These are phyloP conservation scores for Aspergillus coremiiformis DNA, from an alignment of 495 filamentous ascomycete genomes.

Conservation along the genomic window DNA sequence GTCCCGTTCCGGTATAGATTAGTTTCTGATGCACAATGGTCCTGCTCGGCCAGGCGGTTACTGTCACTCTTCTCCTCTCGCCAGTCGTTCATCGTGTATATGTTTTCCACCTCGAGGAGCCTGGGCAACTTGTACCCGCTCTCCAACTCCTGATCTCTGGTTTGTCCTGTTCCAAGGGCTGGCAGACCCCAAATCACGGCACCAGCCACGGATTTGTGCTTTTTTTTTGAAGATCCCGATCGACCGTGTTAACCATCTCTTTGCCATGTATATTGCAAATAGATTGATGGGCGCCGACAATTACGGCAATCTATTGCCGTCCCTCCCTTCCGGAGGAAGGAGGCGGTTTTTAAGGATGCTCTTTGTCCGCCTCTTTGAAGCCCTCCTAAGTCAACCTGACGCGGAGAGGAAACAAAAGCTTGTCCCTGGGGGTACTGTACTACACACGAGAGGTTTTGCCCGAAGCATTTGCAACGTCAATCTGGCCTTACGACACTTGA, in stretches of 20 bases:
- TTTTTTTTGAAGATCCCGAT: slow-evolving; percentile 42
- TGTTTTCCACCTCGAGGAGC: slow-evolving; percentile 33
- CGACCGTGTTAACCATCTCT: slow-evolving; percentile 73
- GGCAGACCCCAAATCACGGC: slow-evolving; percentile 46
- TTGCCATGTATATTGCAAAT: slow-evolving; percentile 44
- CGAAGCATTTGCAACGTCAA: background rate
- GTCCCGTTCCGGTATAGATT: slow-evolving; percentile 34
- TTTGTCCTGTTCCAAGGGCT: slow-evolving; percentile 19
- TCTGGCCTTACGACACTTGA: background rate
- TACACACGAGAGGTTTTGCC: slow-evolving; percentile 53
- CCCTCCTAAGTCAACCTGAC: slow-evolving; percentile 42
- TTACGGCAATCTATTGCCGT: slow-evolving; percentile 22
- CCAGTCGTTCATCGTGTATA: slow-evolving; percentile 33
- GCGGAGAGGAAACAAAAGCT: slow-evolving; percentile 82
- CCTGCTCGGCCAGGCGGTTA: slow-evolving; percentile 4
- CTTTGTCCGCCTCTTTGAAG: slow-evolving; percentile 63
- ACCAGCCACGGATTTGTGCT: slow-evolving; percentile 46
- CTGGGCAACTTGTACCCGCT: slow-evolving; percentile 39
- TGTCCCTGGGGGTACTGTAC: slow-evolving; percentile 73
- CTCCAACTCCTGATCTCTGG: slow-evolving; percentile 27
- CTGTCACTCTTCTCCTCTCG: slow-evolving; percentile 15
- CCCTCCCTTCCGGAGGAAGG: slow-evolving; percentile 36
- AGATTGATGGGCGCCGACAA: slow-evolving; percentile 61
- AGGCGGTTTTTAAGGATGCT: slow-evolving; percentile 79
- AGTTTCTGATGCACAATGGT: slow-evolving; percentile 15